Percentiles rank a stretch among this genome's conserved stretches.
phyloP scores from a whole-genome alignment of 2,329 filamentous ascomycete species.

The Fusarium brevicatenulatum region DNA sequence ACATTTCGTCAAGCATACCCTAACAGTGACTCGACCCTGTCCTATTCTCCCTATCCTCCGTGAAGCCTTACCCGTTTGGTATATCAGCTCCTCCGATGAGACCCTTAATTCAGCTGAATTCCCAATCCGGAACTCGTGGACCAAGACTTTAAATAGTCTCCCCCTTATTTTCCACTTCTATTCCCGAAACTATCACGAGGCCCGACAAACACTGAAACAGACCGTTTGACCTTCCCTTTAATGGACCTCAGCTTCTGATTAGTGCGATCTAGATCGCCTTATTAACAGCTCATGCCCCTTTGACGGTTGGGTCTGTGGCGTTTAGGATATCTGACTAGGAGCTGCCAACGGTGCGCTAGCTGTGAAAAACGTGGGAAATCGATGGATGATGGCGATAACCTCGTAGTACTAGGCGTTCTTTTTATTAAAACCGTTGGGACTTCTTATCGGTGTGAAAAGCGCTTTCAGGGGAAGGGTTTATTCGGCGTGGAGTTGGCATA shows the following conservation, averaged over 20 bases:
- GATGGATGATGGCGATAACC: conserved; percentile 14
- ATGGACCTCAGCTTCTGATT: background rate
- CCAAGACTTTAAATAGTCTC: conserved; percentile 14
- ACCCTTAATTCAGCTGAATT: background rate
- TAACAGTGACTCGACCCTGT: background rate
- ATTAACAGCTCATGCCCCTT: background rate
- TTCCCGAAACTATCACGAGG: background rate
- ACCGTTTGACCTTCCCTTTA: background rate
- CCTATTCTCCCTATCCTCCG: fast-evolving
- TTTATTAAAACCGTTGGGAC: background rate
- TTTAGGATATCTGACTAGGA: conserved; percentile 18
- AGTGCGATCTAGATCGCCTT: conserved; percentile 16
- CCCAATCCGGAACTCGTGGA: conserved; percentile 12
- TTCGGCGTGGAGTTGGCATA: no score
- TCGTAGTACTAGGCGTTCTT: background rate
- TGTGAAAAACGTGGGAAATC: background rate
- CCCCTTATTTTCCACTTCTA: background rate
- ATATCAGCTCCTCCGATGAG: background rate
- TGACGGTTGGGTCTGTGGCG: conserved; percentile 27
- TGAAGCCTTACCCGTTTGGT: background rate
- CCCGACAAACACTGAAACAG: background rate
- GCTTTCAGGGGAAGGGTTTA: background rate
- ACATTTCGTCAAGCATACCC: background rate
- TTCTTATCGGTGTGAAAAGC: background rate
- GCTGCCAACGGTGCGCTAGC: conserved; percentile 9